Evolutionary conservation across 169 alveolate genomes (phyloP), one percentile per base, ranked within the genome.

Genomic region (Eimeria tenella): DNA sequence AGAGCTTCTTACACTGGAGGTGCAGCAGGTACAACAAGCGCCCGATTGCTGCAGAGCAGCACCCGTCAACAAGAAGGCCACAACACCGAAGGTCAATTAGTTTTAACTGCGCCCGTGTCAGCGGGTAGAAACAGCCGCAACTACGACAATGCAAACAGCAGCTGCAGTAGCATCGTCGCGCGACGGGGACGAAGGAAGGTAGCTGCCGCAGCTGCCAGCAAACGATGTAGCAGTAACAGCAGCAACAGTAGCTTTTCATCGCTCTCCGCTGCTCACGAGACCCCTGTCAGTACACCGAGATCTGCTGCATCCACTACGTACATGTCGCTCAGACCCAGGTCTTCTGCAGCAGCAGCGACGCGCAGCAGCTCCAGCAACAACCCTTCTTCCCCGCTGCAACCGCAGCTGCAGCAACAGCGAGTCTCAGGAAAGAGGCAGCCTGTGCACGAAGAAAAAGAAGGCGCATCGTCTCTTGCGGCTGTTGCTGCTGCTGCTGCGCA

Each of bases 401-500:
- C 7, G 52, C 82, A 23, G 82, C 82, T 5, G 49, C 50, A 19
- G 82, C 82, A 71, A 50, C 82, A 71, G 82, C 52, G 82, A 17
- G 11, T 3, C 68, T 17, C 68, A 58, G 82, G 82, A 8, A 71
- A 31, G 82, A 71, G 82, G 49, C 23, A 71, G 15, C 53, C n/a
- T 42, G 23, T n/a, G 50, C 23, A 15, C 1, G 82, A 71, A 31
- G 55, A 31, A 25, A 42, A 19, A 21, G 55, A 21, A 21, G 23
- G 53, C 55, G 1, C 82, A 55, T 42, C 82, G 17, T 8, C 82
- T 19, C 56, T 71, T 71, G 55, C 82, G 11, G 82, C 82, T 8
- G 82, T 50, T 8, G 82, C 82, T 5, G 82, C 55, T n/a, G n/a
- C 82, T 21, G 82, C 82, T 71, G 82, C 82, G 17, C 74, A 63